Percentiles rank a stretch among this genome's conserved stretches.
phyloP scores from a whole-genome alignment of 345 rosid genomes.

The Populus ilicifolia region DNA sequence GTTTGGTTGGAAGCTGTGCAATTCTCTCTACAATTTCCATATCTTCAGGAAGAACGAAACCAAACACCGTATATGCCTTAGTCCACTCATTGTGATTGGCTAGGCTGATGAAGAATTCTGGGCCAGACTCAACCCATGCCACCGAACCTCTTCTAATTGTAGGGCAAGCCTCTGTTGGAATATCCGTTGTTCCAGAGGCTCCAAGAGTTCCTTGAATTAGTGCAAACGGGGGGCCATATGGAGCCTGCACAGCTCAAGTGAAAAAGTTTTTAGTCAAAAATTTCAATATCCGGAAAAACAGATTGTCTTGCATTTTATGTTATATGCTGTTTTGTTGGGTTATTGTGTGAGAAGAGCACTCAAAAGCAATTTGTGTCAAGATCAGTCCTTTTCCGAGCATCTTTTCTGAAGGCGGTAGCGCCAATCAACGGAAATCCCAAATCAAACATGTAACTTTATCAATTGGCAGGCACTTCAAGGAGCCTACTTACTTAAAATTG shows the following conservation, averaged over 20 bases:
- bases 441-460: neutral
- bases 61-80: conserved; percentile 60
- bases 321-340: neutral
- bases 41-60: conserved; percentile 72
- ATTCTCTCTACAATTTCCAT: conserved; percentile 71
- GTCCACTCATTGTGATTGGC: conserved; percentile 79
- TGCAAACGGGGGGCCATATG: conserved; percentile 84
- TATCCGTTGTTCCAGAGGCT: conserved; percentile 48
- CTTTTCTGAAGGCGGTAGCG: neutral
- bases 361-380: neutral
- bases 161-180: conserved; percentile 64
- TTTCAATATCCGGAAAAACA: neutral
- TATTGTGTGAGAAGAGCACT: neutral
- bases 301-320: neutral
- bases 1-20: conserved; percentile 56
- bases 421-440: neutral
- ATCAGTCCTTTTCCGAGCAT: neutral
- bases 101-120: conserved; percentile 86
- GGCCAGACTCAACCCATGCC: conserved; percentile 84
- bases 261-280: conserved; percentile 1
- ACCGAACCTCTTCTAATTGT: conserved; percentile 69
- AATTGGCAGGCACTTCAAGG: neutral
- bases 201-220: conserved; percentile 82
- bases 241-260: conserved; percentile 44
- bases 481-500: neutral